Evolutionary conservation across 140 eudicot genomes (phyloP).

Genomic region (Erigeron philadelphicus): DNA sequence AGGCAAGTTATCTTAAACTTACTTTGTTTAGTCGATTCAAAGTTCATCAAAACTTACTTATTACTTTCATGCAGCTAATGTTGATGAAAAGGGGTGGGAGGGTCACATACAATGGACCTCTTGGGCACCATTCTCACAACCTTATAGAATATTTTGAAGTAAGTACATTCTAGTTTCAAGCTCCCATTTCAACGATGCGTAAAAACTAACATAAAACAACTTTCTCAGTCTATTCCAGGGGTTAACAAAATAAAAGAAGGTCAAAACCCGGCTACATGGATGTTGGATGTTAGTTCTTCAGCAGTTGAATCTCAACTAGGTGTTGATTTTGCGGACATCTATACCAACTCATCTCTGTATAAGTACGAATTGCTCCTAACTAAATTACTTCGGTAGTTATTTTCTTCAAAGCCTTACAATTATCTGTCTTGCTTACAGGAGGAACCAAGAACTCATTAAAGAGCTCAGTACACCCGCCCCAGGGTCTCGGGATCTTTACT

Average conservation of each 20-base stretch:
- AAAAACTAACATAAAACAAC: conserved; percentile 1
- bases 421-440: conserved; percentile 28
- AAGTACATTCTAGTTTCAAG: conserved; percentile 22
- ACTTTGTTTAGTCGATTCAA: not conserved
- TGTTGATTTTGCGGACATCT: conserved; percentile 65
- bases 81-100: conserved; percentile 78
- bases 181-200: not conserved
- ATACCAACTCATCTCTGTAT: conserved; percentile 48
- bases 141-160: conserved; percentile 66
- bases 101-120: conserved; percentile 59
- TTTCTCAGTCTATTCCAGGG: conserved; percentile 56
- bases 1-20: conserved; percentile 32
- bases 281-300: conserved; percentile 57
- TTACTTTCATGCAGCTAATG: conserved; percentile 37
- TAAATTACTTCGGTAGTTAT: not conserved
- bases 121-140: conserved; percentile 46
- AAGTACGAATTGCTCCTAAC: conserved; percentile 27
- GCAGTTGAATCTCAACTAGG: conserved; percentile 49
- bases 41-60: not conserved
- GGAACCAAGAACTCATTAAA: conserved; percentile 50
- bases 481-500: conserved; percentile 54
- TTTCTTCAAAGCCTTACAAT: not conserved
- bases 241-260: conserved; percentile 58
- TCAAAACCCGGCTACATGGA: conserved; percentile 81
- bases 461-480: conserved; percentile 53